Percentiles rank a stretch among this genome's conserved stretches.
Conservation (phyloP, 192 early-diverging fungal species). For the Coemansia sp. region DNA sequence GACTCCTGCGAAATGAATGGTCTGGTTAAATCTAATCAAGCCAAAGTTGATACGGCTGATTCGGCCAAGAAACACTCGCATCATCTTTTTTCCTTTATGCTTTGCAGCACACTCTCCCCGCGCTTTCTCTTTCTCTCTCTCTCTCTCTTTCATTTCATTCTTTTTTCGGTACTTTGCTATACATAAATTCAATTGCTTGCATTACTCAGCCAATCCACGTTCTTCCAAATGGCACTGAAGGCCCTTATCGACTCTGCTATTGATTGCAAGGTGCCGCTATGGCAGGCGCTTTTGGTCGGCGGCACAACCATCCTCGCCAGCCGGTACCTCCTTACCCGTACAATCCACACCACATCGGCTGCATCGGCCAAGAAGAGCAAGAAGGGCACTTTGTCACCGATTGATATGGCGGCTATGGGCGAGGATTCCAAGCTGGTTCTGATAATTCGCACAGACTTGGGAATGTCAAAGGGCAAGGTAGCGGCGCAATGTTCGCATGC, state of each 20-base stretch:
- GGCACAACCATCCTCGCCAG: slow-evolving; percentile 10
- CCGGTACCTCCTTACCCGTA: not conserved
- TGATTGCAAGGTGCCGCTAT: slow-evolving; percentile 19
- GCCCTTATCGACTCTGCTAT: not conserved
- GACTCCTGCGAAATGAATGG: too few relatives aligned
- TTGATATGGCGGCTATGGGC: not conserved
- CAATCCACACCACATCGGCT: not conserved
- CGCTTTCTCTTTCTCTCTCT: not conserved
- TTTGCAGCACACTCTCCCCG: too few relatives aligned
- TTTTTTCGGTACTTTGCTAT: not conserved
- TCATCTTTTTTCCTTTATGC: not conserved
- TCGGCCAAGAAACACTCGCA: too few relatives aligned
- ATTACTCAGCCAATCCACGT: not conserved
- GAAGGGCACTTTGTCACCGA: slow-evolving; percentile 27
- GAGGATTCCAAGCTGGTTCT: slow-evolving; percentile 61
- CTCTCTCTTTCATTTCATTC: slow-evolving; percentile 1
- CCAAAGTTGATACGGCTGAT: too few relatives aligned
- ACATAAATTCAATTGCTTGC: not conserved
- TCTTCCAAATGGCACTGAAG: not conserved
- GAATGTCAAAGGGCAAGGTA: slow-evolving; percentile 93
- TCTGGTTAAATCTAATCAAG: too few relatives aligned
- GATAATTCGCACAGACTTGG: slow-evolving; percentile 81
- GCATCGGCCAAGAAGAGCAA: slow-evolving; percentile 46
- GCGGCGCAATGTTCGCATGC: slow-evolving; percentile 96
- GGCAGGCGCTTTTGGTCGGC: slow-evolving; percentile 29